Evolutionary conservation across 495 filamentous ascomycete species (phyloP).

Genomic region (Neurospora tetraspora): DNA sequence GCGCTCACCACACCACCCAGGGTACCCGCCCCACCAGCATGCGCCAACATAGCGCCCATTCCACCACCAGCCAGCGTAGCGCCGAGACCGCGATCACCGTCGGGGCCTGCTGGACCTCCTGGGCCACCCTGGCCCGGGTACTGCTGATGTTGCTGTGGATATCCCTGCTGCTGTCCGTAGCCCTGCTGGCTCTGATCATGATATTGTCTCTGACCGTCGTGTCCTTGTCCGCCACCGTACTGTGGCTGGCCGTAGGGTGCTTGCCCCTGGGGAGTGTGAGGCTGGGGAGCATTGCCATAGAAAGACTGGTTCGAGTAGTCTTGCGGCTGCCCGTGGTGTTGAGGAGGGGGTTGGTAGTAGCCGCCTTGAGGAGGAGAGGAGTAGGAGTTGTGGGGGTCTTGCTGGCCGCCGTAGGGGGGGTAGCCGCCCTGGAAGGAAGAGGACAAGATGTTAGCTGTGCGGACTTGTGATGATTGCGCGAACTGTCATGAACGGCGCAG

Average conservation of each 20-base stretch:
- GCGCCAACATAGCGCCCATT: background rate
- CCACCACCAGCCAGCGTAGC: background rate
- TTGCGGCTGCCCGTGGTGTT: background rate
- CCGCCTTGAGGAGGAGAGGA: background rate
- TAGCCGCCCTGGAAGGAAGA: background rate
- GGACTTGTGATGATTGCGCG: background rate
- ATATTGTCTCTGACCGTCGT: background rate
- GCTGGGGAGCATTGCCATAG: background rate
- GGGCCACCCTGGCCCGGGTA: background rate
- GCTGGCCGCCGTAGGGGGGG: background rate
- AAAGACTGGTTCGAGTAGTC: background rate
- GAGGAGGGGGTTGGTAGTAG: background rate
- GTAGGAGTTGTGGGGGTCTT: background rate
- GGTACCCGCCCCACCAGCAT: background rate
- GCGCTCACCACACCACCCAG: background rate
- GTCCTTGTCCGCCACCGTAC: background rate
- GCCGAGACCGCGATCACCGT: background rate
- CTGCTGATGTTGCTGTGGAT: background rate
- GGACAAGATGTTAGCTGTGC: background rate
- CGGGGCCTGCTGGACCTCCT: background rate
- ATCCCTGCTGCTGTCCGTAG: background rate
- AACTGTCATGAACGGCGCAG: background rate
- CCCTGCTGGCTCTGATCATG: background rate
- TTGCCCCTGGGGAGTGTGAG: background rate
- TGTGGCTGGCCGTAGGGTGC: background rate